A percentile compares a stretch with the other conserved stretches of the same genome.
Evolutionary conservation across 352 stramenopile genomes (phyloP).

Genomic region (Pythium insidiosum): DNA sequence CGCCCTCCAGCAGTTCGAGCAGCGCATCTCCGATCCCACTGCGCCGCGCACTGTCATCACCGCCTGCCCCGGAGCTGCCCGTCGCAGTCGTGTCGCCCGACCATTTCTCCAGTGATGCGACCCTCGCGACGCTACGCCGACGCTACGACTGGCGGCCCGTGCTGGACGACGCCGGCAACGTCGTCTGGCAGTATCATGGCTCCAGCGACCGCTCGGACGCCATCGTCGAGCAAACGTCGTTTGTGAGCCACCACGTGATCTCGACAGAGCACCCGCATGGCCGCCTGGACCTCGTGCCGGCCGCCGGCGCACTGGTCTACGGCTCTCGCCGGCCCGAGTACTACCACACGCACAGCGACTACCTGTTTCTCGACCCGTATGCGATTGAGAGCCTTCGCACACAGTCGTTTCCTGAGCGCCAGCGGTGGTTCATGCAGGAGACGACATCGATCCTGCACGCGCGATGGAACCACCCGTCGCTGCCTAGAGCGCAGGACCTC

Average conservation of each 20-base stretch:
- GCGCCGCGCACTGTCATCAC: not conserved
- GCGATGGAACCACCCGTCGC: slow-evolving; percentile 22
- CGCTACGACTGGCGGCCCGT: slow-evolving; percentile 34
- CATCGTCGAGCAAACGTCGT: slow-evolving; percentile 25
- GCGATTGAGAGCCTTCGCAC: slow-evolving; percentile 24
- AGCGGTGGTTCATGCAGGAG: slow-evolving; percentile 50
- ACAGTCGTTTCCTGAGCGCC: slow-evolving; percentile 41
- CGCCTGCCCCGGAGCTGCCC: not conserved
- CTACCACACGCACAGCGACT: slow-evolving; percentile 7
- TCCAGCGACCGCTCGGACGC: slow-evolving; percentile 8
- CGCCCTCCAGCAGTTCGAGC: slow-evolving; percentile 1
- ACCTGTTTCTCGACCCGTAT: slow-evolving; percentile 17
- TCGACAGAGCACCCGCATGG: slow-evolving; percentile 15
- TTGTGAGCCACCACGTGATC: slow-evolving; percentile 24
- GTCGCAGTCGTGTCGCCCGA: not conserved
- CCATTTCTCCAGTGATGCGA: not conserved
- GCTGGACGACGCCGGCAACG: slow-evolving; percentile 13
- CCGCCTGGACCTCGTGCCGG: slow-evolving; percentile 14
- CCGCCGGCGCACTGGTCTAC: slow-evolving; percentile 26
- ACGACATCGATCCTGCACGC: slow-evolving; percentile 29
- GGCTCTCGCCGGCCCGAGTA: slow-evolving; percentile 10
- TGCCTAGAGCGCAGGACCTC: slow-evolving; percentile 6
- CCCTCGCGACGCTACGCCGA: slow-evolving; percentile 12
- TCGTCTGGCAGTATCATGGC: slow-evolving; percentile 25
- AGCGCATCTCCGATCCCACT: not conserved